Percentiles rank a stretch among this genome's conserved stretches.
Evolutionary conservation across 2,329 filamentous ascomycete genomes (phyloP).

Genomic region (Macroventuria anomochaeta): DNA sequence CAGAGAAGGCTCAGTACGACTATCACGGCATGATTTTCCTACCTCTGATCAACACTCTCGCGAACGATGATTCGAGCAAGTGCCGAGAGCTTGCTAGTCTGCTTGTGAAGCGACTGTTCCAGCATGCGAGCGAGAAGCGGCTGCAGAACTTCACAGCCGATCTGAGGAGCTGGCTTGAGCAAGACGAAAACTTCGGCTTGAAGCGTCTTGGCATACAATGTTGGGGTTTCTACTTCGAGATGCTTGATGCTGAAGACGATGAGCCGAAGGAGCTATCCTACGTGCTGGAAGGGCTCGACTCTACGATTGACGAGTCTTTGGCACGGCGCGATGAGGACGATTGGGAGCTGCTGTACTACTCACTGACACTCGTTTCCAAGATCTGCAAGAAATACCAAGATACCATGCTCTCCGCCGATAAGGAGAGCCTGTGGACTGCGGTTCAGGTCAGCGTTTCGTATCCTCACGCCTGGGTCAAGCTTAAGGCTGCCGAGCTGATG

Average conservation of each 20-base stretch:
- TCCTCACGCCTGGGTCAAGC: conserved; percentile 75
- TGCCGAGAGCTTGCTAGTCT: conserved; percentile 83
- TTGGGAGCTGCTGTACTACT: conserved; percentile 76
- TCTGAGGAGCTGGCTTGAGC: conserved; percentile 76
- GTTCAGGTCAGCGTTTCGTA: conserved; percentile 74
- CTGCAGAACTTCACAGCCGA: conserved; percentile 73
- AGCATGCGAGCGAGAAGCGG: conserved; percentile 75
- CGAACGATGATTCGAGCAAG: conserved; percentile 86
- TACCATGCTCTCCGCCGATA: conserved; percentile 65
- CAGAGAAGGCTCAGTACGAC: conserved; percentile 76
- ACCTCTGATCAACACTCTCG: conserved; percentile 81
- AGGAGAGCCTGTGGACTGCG: conserved; percentile 72
- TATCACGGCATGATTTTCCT: conserved; percentile 83
- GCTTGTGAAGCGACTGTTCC: conserved; percentile 81
- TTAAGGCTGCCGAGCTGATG: conserved; percentile 75
- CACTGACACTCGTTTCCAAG: conserved; percentile 72
- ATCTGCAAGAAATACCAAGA: conserved; percentile 71
- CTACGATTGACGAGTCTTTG: conserved; percentile 59
- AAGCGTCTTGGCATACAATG: conserved; percentile 77
- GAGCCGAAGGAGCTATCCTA: conserved; percentile 70
- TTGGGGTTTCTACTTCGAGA: conserved; percentile 83
- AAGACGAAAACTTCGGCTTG: conserved; percentile 74
- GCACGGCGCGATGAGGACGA: conserved; percentile 62
- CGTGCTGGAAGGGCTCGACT: conserved; percentile 60
- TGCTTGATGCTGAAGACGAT: conserved; percentile 56